These are phyloP conservation scores for Pythium periplocum DNA, from an alignment of 352 stramenopile species.

Conservation along the genomic window DNA sequence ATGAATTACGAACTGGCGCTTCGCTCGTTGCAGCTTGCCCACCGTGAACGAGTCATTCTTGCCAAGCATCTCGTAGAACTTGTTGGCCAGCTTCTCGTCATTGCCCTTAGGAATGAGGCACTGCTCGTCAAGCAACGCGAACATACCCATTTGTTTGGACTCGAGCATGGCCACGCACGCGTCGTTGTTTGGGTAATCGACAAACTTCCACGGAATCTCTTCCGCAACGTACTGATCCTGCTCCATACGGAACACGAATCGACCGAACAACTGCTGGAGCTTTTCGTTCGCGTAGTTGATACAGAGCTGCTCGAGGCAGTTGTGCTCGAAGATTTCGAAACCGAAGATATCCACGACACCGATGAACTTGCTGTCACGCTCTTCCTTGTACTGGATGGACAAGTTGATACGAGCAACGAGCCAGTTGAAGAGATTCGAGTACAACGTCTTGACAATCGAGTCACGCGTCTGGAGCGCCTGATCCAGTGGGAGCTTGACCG, in stretches of 20 bases:
- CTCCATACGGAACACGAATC: constrained; percentile 84
- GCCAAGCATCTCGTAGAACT: constrained; percentile 62
- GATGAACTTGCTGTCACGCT: constrained; percentile 73
- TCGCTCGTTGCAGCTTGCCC: constrained; percentile 69
- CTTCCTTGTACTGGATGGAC: constrained; percentile 83
- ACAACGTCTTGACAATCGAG: constrained; percentile 84
- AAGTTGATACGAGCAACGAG: constrained; percentile 92
- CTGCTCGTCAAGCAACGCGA: constrained; percentile 82
- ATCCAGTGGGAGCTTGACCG: constrained; percentile 48
- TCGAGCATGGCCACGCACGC: constrained; percentile 74
- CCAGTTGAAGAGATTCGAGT: constrained; percentile 91
- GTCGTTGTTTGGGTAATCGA: constrained; percentile 87
- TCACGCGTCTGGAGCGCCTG: constrained; percentile 77
- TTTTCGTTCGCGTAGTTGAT: constrained; percentile 90
- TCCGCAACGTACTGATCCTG: constrained; percentile 81
- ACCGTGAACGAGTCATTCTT: constrained; percentile 70
- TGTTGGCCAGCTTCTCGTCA: constrained; percentile 80
- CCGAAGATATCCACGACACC: constrained; percentile 90
- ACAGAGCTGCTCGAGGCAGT: constrained; percentile 89
- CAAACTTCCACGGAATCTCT: constrained; percentile 86
- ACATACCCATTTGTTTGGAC: constrained; percentile 67
- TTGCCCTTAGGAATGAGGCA: constrained; percentile 81
- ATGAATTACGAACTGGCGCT: constrained; percentile 80
- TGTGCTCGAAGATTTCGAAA: constrained; percentile 89
- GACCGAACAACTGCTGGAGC: constrained; percentile 77